Base-by-base conservation (phyloP, 106 monocot genomes). In the Vanilla planifolia region DNA sequence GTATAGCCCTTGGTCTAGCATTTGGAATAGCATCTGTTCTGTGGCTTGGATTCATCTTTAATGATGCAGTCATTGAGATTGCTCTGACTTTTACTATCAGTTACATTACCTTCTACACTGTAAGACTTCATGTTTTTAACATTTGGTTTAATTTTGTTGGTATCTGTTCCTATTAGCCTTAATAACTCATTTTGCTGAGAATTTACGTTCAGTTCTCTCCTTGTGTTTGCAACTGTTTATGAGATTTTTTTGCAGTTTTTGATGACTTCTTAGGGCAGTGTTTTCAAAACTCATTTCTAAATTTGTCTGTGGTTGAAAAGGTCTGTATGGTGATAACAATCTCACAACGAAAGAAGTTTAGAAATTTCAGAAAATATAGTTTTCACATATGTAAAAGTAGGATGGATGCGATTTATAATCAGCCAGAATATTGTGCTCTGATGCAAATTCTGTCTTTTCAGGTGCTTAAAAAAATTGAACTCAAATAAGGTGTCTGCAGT, bases 1-100 rank as follows among this genome's bases (percentile, higher is more conserved):
- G 98, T 68, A 80, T 92, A 34, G 92, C 92, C 57, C n/a, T 92
- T 28, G 98, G 98, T 67, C 50, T 98, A 68, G 92, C 92, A 58
- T 98, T 92, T 77, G 98, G 98, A 66, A 80, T 92, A 65, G 66
- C 42, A 42, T 98, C 98, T 59, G 79, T 92, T 36, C 53, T 98
- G 33, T 98, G 98, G 98, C 79, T 98, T 36, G 85, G 92, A 46
- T 85, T 80, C 61, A 98, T 98, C 52, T 92, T 92, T 73, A 92
- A 98, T 71, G 98, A 98, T 68, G 87, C 98, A 71, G 77, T 98
- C n/a, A 98, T 98, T 48, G 92, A 98, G 59, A 92, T 98, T 65
- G 33, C 88, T 65, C 48, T 98, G 29, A 98, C 98, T 67, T 77
- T 98, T 73, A 85, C 92, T 66, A 81, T 92, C 50, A 98, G 98